These are phyloP conservation scores for Citrus hindsii DNA, from an alignment of 345 rosid species.

Conservation along the genomic window DNA sequence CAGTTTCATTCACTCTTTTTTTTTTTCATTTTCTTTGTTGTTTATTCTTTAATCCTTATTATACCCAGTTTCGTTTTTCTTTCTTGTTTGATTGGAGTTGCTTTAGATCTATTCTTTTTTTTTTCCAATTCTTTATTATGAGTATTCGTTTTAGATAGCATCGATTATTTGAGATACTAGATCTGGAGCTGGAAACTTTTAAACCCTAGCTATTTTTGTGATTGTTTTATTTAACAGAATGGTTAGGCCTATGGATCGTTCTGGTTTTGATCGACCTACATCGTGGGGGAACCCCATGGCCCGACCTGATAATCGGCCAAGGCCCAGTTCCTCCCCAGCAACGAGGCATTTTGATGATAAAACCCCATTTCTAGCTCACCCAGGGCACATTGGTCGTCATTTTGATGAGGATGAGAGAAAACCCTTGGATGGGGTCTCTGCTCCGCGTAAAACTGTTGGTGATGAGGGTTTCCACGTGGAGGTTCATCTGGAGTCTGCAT, in stretches of 20 bases:
- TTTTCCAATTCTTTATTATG: conserved; percentile 1
- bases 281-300: conserved; percentile 59
- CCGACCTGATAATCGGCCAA: conserved; percentile 52
- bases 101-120: conserved; percentile 18
- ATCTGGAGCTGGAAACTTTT: conserved; percentile 11
- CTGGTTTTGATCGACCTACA: conserved; percentile 48
- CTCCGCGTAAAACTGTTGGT: conserved; percentile 51
- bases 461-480: conserved; percentile 59
- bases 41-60: neutral
- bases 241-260: conserved; percentile 51
- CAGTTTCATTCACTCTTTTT: neutral
- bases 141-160: neutral
- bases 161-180: neutral
- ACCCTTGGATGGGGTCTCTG: conserved; percentile 66
- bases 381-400: conserved; percentile 56
- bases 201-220: conserved; percentile 13
- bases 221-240: conserved; percentile 27
- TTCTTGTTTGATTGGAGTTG: neutral
- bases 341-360: conserved; percentile 70
- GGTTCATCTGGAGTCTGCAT: conserved; percentile 38
- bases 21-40: neutral
- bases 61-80: neutral
- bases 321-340: conserved; percentile 63
- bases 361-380: conserved; percentile 54
- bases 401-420: conserved; percentile 85